Conservation (phyloP, 768 basidiomycete species). For the Leccinum boreale region DNA sequence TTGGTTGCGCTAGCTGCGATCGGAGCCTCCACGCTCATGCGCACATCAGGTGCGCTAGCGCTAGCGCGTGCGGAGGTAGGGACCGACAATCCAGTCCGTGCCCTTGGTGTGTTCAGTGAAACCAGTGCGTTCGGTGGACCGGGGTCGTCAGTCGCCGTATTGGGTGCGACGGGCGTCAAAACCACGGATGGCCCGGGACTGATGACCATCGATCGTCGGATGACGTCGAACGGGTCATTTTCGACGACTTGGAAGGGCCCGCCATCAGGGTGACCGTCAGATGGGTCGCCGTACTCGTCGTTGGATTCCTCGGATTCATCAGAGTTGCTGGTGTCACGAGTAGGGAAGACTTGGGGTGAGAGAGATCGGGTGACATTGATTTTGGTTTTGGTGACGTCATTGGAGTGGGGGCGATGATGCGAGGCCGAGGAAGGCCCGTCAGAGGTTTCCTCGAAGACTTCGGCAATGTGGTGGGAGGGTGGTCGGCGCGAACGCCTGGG, state of each 20-base stretch:
- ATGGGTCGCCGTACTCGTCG: slow-evolving; percentile 17
- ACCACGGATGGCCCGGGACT: background rate
- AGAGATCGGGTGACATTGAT: too few species aligned
- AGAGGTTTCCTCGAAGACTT: slow-evolving; percentile 2
- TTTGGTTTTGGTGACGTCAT: too few species aligned
- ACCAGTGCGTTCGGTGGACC: background rate
- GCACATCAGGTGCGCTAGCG: slow-evolving; percentile 5
- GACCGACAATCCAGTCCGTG: background rate
- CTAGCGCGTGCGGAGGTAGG: background rate
- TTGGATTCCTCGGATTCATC: slow-evolving; percentile 11
- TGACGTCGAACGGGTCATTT: slow-evolving; percentile 27
- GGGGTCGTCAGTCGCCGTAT: background rate
- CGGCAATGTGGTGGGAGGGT: slow-evolving; percentile 15
- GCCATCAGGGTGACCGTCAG: too few species aligned
- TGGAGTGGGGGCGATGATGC: background rate
- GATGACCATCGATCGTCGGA: slow-evolving; percentile 11
- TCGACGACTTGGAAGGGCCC: slow-evolving; percentile 27
- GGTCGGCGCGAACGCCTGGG: too few species aligned
- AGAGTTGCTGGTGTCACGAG: background rate
- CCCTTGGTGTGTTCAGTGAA: background rate
- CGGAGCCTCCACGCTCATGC: background rate
- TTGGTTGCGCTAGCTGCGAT: background rate
- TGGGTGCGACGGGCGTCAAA: background rate
- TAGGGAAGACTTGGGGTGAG: too few species aligned
- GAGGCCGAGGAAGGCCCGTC: background rate